Base-by-base conservation (phyloP, 257 asterid species). In the Buddleja alternifolia region DNA sequence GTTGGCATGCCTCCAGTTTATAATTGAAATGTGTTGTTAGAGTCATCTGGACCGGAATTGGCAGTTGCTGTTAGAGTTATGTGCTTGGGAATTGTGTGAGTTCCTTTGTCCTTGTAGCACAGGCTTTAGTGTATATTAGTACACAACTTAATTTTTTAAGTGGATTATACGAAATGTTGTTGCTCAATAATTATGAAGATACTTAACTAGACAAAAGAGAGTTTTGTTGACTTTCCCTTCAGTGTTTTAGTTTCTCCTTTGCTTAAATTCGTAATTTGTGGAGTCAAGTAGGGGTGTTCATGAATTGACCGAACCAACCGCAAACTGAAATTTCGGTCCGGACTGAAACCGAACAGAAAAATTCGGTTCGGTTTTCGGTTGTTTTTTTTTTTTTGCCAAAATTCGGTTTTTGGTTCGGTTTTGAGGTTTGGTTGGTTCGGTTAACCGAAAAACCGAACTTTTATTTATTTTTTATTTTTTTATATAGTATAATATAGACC, bases 51-150 rank as follows among this genome's bases (percentile, higher is more conserved):
- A 19, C 40, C 59, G 32, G 67, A 44, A 16, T 24, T 10, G 37
- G 37, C 59, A 44, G 56, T 69, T 60, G 23, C 46, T 60, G 34
- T 63, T 44, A 34, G 50, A 17, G 17, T 6, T 67, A 39, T 65
- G 71, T 56, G 25, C 63, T 14, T 52, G 24, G 58, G 67, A 60
- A 37, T 29, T 64, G 45, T 51, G 16, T 55, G 55, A 47, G 56
- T 45, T 75, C 20, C 24, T 52, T 67, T 55, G 25, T 57, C 65
- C 70, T 34, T 67, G 50, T 41, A 41, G 55, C 58, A 32, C 46
- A 52, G 44, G 37, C 10, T 12, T 63, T 14, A 17, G 51, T 69
- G 64, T 71, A 56, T 61, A 40, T 67, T 10, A 46, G 50, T 40
- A 10, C 17, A 9, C 11, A 40, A 29, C 34, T 29, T 29, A 40